phyloP scores from a whole-genome alignment of 768 basidiomycete species.

The Pluteus cervinus region DNA sequence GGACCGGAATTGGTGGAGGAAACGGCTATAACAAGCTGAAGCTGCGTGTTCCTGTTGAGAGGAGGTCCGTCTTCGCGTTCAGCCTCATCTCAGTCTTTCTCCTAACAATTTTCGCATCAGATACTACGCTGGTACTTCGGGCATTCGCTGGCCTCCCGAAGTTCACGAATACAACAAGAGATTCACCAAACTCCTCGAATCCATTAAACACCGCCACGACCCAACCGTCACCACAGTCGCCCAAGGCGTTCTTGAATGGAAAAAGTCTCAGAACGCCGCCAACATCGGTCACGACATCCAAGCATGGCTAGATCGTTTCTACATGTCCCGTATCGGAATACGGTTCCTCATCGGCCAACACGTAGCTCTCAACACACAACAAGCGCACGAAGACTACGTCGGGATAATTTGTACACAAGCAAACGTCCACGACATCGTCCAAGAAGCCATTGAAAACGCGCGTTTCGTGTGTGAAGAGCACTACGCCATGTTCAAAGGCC shows the following conservation, averaged over 20 bases:
- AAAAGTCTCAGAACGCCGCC: constrained; percentile 60
- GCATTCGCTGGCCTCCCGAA: constrained; percentile 82
- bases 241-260: constrained; percentile 97
- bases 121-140: constrained; percentile 77
- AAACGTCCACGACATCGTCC: constrained; percentile 95
- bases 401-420: constrained; percentile 96
- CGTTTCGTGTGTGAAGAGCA: constrained; percentile 94
- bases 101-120: constrained; percentile 29
- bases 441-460: constrained; percentile 98
- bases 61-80: constrained; percentile 47
- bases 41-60: constrained; percentile 77
- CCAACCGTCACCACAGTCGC: constrained; percentile 97
- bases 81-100: constrained; percentile 4
- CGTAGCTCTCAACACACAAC: constrained; percentile 89
- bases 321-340: constrained; percentile 92
- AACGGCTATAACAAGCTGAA: constrained; percentile 52
- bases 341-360: constrained; percentile 97
- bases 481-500: constrained; percentile 92
- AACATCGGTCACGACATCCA: constrained; percentile 86
- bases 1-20: too few relatives aligned
- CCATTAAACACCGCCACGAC: constrained; percentile 92
- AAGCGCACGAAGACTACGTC: constrained; percentile 87
- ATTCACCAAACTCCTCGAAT: constrained; percentile 82
- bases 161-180: constrained; percentile 88
- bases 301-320: constrained; percentile 95